phyloP scores from a whole-genome alignment of 2,329 filamentous ascomycete genomes.

The Chaetomium olivaceum region DNA sequence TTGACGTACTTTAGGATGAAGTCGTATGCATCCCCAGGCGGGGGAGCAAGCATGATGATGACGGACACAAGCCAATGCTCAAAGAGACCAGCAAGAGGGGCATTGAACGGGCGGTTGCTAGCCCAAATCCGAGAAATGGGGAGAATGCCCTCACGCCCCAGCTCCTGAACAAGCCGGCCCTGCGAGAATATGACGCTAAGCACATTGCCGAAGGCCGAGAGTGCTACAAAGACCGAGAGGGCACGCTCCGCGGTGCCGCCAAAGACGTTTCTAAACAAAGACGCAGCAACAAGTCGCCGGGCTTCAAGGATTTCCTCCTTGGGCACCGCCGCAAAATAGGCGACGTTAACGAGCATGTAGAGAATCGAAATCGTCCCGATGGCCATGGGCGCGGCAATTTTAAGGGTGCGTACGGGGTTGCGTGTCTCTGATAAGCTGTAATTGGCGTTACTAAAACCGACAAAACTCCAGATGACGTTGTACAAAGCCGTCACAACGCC shows the following conservation, averaged over 20 bases:
- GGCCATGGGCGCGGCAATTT: slow-evolving; percentile 63
- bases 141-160: slow-evolving; percentile 66
- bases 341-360: slow-evolving; percentile 67
- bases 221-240: slow-evolving; percentile 64
- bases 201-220: slow-evolving; percentile 69
- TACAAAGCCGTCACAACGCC: slow-evolving; percentile 69
- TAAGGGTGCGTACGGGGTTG: slow-evolving; percentile 64
- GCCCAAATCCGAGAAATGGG: slow-evolving; percentile 64
- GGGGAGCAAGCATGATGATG: slow-evolving; percentile 66
- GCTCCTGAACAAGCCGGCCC: slow-evolving; percentile 65
- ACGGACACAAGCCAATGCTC: slow-evolving; percentile 65
- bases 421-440: slow-evolving; percentile 66
- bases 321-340: slow-evolving; percentile 63
- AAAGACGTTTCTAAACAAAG: slow-evolving; percentile 58
- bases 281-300: slow-evolving; percentile 54
- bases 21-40: slow-evolving; percentile 67
- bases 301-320: slow-evolving; percentile 54
- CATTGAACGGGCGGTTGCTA: slow-evolving; percentile 64
- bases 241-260: slow-evolving; percentile 56
- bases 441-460: slow-evolving; percentile 69
- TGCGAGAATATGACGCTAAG: slow-evolving; percentile 69
- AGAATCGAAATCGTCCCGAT: slow-evolving; percentile 59
- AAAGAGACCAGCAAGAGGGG: slow-evolving; percentile 60
- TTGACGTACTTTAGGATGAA: slow-evolving; percentile 56
- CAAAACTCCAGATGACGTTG: slow-evolving; percentile 71